Evolutionary conservation across 495 filamentous ascomycete genomes (phyloP), one percentile per base, ranked within the genome.

Genomic region (Penicillium antarcticum): DNA sequence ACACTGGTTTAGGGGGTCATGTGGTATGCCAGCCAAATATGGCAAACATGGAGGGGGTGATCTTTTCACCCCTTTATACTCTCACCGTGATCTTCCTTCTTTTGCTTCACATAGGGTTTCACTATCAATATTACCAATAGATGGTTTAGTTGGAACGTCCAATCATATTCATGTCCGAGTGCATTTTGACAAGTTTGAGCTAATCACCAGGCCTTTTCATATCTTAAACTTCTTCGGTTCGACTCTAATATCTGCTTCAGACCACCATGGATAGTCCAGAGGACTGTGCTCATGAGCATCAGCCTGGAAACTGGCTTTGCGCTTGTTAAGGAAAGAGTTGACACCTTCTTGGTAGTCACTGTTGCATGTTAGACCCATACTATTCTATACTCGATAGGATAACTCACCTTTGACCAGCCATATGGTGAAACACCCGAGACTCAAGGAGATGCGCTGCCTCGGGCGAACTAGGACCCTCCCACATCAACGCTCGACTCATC

Each of bases 381-480:
- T 10, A 41, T 40, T 5, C 3, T 16, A 0, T 10, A 17, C 10
- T 23, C 4, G 11, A 38, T 34, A 24, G n/a, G 42, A 39, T 10
- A 33, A 39, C 49, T 24, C 36, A 55, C 54, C 51, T 57, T 23
- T 67, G 65, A 7, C 65, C 55, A 62, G 82, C 78, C 52, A 84
- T 60, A 55, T 79, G 77, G 50, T 73, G 77, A 51, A 84, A 68
- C 18, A 85, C 57, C 58, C 69, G 70, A 49, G 73, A 79, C 60
- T 85, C 77, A 9, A 84, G 64, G 42, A 83, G 57, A 70, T 84
- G 80, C 33, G 74, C 69, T 17, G 69, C 78, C 58, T 86, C 81
- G 5, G 81, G 72, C 17, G 64, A 72, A 1, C 58, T 61, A 4
- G 71, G 69, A 33, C 75, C 70, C 31, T 79, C 67, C 63, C 74